A percentile compares a stretch with the other conserved stretches of the same genome.
Evolutionary conservation across 768 basidiomycete genomes (phyloP).

Genomic region (Hemileccinum impolitum): DNA sequence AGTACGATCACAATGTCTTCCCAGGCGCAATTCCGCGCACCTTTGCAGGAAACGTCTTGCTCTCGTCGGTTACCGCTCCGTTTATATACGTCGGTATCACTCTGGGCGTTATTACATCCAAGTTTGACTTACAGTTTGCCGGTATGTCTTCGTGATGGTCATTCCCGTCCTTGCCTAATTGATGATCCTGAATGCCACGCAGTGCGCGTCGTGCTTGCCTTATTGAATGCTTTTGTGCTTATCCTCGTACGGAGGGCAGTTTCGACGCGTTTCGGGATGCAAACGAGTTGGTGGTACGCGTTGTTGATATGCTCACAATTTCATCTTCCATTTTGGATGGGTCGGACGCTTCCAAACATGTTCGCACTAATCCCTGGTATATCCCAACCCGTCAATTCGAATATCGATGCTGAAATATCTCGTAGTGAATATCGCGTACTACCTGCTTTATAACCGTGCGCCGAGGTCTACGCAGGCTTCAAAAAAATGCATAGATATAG

Average conservation of each 20-base stretch:
- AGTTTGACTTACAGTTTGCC: slow-evolving; percentile 67
- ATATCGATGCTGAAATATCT: background rate
- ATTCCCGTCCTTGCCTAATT: background rate
- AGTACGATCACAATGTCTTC: slow-evolving; percentile 92
- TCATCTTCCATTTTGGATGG: slow-evolving; percentile 91
- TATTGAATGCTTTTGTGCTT: slow-evolving; percentile 59
- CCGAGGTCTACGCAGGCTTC: slow-evolving; percentile 41
- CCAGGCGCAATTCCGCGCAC: slow-evolving; percentile 88
- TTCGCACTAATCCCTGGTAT: slow-evolving; percentile 78
- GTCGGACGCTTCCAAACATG: slow-evolving; percentile 93
- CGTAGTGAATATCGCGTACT: slow-evolving; percentile 54
- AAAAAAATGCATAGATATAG: slow-evolving; percentile 31
- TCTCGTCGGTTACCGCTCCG: slow-evolving; percentile 58
- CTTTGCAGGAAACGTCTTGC: slow-evolving; percentile 72
- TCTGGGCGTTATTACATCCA: slow-evolving; percentile 46
- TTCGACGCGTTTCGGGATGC: slow-evolving; percentile 57
- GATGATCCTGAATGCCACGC: background rate
- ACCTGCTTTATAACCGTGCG: slow-evolving; percentile 40
- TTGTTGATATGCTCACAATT: slow-evolving; percentile 81
- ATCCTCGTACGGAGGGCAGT: slow-evolving; percentile 62
- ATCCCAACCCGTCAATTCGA: slow-evolving; percentile 4
- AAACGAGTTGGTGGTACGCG: slow-evolving; percentile 55
- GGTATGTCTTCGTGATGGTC: slow-evolving; percentile 40
- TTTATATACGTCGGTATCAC: slow-evolving; percentile 40
- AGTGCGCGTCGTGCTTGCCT: slow-evolving; percentile 77